Percentiles rank a stretch among this genome's conserved stretches.
These are phyloP conservation scores for Styphnolobium japonicum DNA, from an alignment of 306 rosid species.

Conservation along the genomic window DNA sequence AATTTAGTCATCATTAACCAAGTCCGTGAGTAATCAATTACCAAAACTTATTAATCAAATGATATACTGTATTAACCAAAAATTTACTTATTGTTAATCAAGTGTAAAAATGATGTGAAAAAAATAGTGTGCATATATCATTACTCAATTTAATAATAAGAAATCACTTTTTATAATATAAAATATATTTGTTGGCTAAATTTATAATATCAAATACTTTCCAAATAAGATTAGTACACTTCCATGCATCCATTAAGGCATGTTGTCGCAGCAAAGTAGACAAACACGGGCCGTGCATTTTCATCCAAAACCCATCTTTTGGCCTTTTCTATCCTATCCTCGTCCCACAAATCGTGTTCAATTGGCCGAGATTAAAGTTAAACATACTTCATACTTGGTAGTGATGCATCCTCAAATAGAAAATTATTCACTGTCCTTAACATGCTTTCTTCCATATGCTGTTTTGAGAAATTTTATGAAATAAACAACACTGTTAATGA, in stretches of 20 bases:
- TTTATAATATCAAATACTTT: no score
- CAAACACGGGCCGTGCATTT: not conserved
- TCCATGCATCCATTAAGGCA: not conserved
- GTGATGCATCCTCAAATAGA: not conserved
- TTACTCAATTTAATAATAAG: no score
- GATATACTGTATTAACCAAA: no score
- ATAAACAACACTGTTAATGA: not conserved
- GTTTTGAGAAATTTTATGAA: constrained; percentile 19
- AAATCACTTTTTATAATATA: no score
- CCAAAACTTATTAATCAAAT: no score
- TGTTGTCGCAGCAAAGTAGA: not conserved
- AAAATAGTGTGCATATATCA: no score
- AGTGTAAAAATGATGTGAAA: no score
- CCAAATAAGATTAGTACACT: no score
- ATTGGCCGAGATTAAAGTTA: not conserved
- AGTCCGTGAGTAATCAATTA: no score
- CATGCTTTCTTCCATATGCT: not conserved
- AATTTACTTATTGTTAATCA: no score
- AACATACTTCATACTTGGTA: not conserved
- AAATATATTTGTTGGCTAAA: no score
- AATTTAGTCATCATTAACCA: no score
- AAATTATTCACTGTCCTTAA: not conserved
- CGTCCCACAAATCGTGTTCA: not conserved
- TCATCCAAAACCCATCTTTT: not conserved
- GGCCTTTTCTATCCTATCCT: not conserved